Base-by-base conservation (phyloP, 1,284 basidiomycete genomes). In the Melanopsichium pennsylvanicum region DNA sequence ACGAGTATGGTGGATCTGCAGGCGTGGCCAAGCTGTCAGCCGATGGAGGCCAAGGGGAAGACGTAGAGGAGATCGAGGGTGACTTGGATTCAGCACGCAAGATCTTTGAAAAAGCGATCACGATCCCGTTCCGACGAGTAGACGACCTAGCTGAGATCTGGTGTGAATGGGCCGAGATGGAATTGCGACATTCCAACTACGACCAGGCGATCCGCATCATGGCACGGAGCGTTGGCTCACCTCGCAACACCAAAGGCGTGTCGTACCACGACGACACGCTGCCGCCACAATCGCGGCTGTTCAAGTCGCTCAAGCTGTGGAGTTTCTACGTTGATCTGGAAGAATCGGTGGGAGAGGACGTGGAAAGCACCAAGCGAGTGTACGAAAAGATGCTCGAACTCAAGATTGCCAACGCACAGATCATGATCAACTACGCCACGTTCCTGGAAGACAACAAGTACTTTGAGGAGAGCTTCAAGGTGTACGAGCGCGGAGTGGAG, bases 131-230 rank as follows among this genome's bases (percentile, higher is more conserved):
- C 85, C 92, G 90, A 81, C 85, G 87, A n/a, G 94, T 99, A 5
- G 96, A 99, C 80, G 96, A 99, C 78, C 86, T 99, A 26, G 96
- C 96, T 0, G 96, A 98, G 82, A 87, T 97, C 13, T 99, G 96
- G 96, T 96, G 93, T 81, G 93, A 97, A 82, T 98, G 95, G 95
- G 89, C 96, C 9, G 95, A 98, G 83, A 89, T 98, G 90, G 96
- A 99, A 81, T 85, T 98, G 40, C 87, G 96, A 31, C 90, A 95
- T 78, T 94, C 93, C 69, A 94, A 97, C 79, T 97, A 95, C 74
- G 93, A 97, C 64, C 93, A 97, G 71, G 93, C 93, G 3, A 88
- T 96, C 67, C 87, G 90, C 18, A 88, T 97, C 21, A 93, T 98
- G 93, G 92, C 96, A 80, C 87, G 94, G n/a, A 96, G 93, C 2